phyloP scores from a whole-genome alignment of 2,329 filamentous ascomycete species.

The Chaetomiaceae sp. region DNA sequence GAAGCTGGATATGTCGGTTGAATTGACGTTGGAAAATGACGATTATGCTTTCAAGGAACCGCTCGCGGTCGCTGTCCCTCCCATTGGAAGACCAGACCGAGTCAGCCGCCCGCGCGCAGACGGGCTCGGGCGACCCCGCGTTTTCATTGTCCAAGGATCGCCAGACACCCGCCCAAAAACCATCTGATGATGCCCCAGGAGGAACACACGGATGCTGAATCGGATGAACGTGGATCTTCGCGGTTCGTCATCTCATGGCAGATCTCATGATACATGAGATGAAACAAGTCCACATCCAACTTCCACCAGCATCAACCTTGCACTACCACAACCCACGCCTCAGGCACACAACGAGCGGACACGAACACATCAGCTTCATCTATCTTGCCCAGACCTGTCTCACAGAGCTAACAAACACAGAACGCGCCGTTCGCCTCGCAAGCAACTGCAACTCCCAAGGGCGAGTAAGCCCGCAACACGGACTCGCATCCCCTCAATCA shows the following conservation, averaged over 20 bases:
- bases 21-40: background rate
- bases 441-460: background rate
- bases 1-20: background rate
- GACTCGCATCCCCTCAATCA: background rate
- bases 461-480: background rate
- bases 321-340: background rate
- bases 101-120: too few species aligned
- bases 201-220: too few species aligned
- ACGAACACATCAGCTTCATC: constrained; percentile 4
- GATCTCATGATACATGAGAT: too few species aligned
- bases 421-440: background rate
- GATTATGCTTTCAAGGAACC: background rate
- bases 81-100: too few species aligned
- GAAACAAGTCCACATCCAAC: background rate
- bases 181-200: background rate
- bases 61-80: background rate
- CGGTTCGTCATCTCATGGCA: too few species aligned
- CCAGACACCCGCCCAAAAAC: too few species aligned
- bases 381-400: constrained; percentile 10
- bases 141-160: too few species aligned
- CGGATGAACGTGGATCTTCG: too few species aligned
- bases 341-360: background rate
- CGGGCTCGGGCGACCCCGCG: too few species aligned
- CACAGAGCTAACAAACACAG: background rate
- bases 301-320: background rate